Evolutionary conservation across 1,284 basidiomycete species (phyloP).

Genomic region (Heterobasidion occidentale): DNA sequence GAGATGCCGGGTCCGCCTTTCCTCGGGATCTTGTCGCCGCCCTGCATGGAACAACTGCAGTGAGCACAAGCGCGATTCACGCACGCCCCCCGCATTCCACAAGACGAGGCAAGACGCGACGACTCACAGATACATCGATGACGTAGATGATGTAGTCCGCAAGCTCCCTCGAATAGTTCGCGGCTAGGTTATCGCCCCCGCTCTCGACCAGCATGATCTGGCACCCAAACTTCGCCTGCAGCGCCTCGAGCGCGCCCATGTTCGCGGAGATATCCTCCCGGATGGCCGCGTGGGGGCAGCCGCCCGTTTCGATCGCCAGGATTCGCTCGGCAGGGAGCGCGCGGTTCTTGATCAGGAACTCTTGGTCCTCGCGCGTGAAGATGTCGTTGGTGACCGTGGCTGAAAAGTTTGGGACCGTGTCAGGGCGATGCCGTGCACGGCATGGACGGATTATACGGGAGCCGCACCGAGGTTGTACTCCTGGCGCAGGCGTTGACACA

Average conservation of each 20-base stretch:
- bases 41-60: constrained; percentile 30
- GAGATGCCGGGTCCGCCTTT: constrained; percentile 98
- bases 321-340: constrained; percentile 85
- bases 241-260: constrained; percentile 87
- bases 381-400: constrained; percentile 96
- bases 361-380: constrained; percentile 95
- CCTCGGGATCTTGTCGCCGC: constrained; percentile 96
- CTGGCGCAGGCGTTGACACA: constrained; percentile 81
- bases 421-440: background rate
- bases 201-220: constrained; percentile 90
- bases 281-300: constrained; percentile 93
- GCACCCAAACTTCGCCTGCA: constrained; percentile 86
- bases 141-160: constrained; percentile 98
- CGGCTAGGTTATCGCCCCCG: constrained; percentile 93
- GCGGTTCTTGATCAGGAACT: constrained; percentile 91
- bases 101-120: constrained; percentile 2
- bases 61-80: background rate
- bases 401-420: constrained; percentile 21
- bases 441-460: background rate
- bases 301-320: constrained; percentile 94
- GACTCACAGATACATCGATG: constrained; percentile 69
- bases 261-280: constrained; percentile 98
- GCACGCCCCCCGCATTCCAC: too few species aligned
- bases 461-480: constrained; percentile 82
- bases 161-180: constrained; percentile 92